A percentile compares a stretch with the other conserved stretches of the same genome.
Evolutionary conservation across 257 asterid species (phyloP).

Genomic region (Solanum pimpinellifolium): DNA sequence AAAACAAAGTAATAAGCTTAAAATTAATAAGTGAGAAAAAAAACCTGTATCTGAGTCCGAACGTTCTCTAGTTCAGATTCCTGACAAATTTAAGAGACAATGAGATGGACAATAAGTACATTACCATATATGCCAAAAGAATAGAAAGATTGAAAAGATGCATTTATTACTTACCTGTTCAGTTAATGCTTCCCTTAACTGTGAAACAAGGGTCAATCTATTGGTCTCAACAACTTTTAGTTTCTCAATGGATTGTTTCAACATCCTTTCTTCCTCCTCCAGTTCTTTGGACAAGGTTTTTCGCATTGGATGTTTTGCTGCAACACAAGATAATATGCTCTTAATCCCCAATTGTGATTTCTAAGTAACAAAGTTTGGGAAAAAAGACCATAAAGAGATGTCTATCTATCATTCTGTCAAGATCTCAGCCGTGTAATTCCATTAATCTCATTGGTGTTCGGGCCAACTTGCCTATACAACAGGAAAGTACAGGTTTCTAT

Average conservation of each 20-base stretch:
- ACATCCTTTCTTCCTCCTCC: slow-evolving; percentile 58
- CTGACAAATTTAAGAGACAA: slow-evolving; percentile 23
- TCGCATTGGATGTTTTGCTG: slow-evolving; percentile 70
- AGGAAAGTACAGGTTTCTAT: not conserved
- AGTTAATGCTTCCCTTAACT: slow-evolving; percentile 55
- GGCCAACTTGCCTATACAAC: not conserved
- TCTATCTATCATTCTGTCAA: not conserved
- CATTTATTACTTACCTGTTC: slow-evolving; percentile 49
- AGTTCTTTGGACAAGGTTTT: slow-evolving; percentile 48
- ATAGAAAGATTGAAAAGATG: not conserved
- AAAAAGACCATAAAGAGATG: not conserved
- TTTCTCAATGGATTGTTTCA: slow-evolving; percentile 56
- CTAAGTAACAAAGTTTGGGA: not conserved
- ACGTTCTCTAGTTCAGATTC: slow-evolving; percentile 89
- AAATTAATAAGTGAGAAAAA: not conserved
- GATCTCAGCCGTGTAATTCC: not conserved
- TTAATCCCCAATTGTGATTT: not conserved
- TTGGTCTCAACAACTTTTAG: slow-evolving; percentile 66
- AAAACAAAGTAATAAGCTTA: not conserved
- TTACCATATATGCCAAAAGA: not conserved
- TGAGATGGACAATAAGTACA: not conserved
- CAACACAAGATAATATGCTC: slow-evolving; percentile 4
- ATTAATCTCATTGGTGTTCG: not conserved
- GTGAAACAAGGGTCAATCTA: slow-evolving; percentile 57
- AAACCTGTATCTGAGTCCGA: slow-evolving; percentile 81